Evolutionary conservation across 208 protist species (phyloP), one percentile per base, ranked within the genome.

Genomic region (Sergeia podlipaevii): DNA sequence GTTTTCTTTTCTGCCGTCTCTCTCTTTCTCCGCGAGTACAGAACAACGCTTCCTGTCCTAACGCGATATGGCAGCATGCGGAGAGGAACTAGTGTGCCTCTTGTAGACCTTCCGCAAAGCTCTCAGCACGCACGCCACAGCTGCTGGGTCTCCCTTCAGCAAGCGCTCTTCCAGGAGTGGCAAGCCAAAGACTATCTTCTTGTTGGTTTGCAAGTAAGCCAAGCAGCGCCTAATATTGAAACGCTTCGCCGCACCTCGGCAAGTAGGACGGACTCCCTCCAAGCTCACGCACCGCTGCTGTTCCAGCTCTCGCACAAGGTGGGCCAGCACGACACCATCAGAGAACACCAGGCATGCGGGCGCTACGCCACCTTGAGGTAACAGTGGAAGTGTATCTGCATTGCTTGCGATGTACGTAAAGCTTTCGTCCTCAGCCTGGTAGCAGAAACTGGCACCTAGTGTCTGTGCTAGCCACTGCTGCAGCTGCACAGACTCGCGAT

Each of bases 221-320:
- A 93, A 39, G 45, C 78, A 89, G 51, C 77, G 76, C 3, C 65
- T 55, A 33, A 93, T 66, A 53, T 88, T 93, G 56, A 84, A 82
- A 6, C 81, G 79, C 72, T 85, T 89, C 33, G 81, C 79, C 0
- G 79, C 37, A 5, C 44, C 46, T 32, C 77, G 81, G 8, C 60
- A 63, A 10, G 74, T 70, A 26, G 78, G 59, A 20, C 68, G 79
- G 41, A 93, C 71, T 23, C 72, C 70, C 28, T 89, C 85, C 3
- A 93, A 72, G 15, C 56, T 59, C 4, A 54, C 48, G 65, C 85
- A 93, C 39, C 77, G 80, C 24, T 77, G 54, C 15, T 74, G 61
- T 71, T 89, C 78, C 8, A 93, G 73, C 17, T 42, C 38, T 8
- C 71, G 55, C 33, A 93, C 72, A 15, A 88, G 34, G 33, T 82